Conservation (phyloP, 2,329 filamentous ascomycete genomes). For the Colletotrichum sp. region DNA sequence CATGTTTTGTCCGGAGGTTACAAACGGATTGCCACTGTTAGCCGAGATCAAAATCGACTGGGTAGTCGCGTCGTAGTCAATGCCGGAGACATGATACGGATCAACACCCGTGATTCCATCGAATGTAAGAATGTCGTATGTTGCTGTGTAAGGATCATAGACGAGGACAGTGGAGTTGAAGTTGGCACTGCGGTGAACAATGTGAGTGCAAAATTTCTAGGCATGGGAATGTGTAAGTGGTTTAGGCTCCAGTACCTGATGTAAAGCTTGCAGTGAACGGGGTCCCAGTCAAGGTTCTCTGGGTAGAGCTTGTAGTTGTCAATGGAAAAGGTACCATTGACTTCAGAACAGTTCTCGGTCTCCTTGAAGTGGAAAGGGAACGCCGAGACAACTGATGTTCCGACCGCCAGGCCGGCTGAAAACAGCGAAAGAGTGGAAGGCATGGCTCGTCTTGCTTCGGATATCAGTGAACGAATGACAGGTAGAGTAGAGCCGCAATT, state of each 20-base stretch:
- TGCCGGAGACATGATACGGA: not conserved
- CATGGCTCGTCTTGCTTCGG: not conserved
- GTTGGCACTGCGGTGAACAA: not conserved
- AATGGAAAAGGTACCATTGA: not conserved
- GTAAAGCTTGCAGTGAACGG: not conserved
- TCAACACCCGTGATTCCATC: not conserved
- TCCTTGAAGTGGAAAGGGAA: not conserved
- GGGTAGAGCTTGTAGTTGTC: not conserved
- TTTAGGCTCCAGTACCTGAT: not conserved
- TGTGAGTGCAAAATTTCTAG: not conserved
- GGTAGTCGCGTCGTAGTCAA: not conserved
- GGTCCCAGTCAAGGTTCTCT: not conserved
- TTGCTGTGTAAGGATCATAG: not conserved
- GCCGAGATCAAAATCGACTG: not conserved
- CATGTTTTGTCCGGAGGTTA: not conserved
- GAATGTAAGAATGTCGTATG: not conserved
- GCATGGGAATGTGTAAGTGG: not conserved
- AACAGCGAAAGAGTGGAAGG: not conserved
- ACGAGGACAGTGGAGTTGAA: not conserved
- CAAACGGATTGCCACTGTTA: not conserved
- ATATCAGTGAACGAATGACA: not conserved
- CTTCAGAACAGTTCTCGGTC: not conserved
- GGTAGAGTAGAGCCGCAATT: not conserved
- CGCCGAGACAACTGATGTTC: not conserved
- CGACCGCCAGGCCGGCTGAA: not conserved